Conservation (phyloP, 805 yeast species). For the Zygosaccharomyces bailii region DNA sequence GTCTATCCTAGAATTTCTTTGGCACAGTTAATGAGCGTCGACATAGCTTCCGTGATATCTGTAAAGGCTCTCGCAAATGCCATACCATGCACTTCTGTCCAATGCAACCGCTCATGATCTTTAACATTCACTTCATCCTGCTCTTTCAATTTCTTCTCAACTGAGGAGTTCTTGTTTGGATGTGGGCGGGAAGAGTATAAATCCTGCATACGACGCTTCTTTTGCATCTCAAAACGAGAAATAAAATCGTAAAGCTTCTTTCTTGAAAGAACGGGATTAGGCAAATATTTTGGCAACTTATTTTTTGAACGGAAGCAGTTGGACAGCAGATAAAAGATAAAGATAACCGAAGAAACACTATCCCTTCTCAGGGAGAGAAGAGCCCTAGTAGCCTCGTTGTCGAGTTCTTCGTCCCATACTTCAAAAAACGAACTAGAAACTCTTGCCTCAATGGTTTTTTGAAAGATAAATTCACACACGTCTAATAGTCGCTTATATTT, state of each 20-base stretch:
- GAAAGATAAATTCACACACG: conserved; percentile 40
- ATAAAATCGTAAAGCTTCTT: conserved; percentile 43
- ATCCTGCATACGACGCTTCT: conserved; percentile 4
- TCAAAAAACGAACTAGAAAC: conserved; percentile 47
- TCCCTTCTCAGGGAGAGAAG: conserved; percentile 46
- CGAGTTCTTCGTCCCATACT: conserved; percentile 43
- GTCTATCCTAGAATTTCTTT: conserved; percentile 46
- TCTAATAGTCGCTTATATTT: conserved; percentile 37
- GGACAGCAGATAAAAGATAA: conserved; percentile 42
- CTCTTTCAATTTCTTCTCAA: conserved; percentile 13
- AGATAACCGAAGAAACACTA: conserved; percentile 45
- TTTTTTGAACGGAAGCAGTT: conserved; percentile 40
- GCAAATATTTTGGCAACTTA: conserved; percentile 43
- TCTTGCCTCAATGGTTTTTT: conserved; percentile 47
- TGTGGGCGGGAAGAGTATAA: conserved; percentile 3
- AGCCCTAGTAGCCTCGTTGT: conserved; percentile 38
- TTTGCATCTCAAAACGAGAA: conserved; percentile 30
- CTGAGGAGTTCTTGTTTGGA: neutral
- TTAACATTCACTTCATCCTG: conserved; percentile 6
- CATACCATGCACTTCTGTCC: conserved; percentile 49
- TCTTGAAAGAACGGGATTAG: conserved; percentile 43
- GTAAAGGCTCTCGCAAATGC: conserved; percentile 50
- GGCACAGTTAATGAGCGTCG: conserved; percentile 37
- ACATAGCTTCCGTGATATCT: conserved; percentile 42
- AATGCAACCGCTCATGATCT: conserved; percentile 34